A percentile compares a stretch with the other conserved stretches of the same genome.
phyloP scores from a whole-genome alignment of 2,329 filamentous ascomycete species.

The Intubia oerlemansii region DNA sequence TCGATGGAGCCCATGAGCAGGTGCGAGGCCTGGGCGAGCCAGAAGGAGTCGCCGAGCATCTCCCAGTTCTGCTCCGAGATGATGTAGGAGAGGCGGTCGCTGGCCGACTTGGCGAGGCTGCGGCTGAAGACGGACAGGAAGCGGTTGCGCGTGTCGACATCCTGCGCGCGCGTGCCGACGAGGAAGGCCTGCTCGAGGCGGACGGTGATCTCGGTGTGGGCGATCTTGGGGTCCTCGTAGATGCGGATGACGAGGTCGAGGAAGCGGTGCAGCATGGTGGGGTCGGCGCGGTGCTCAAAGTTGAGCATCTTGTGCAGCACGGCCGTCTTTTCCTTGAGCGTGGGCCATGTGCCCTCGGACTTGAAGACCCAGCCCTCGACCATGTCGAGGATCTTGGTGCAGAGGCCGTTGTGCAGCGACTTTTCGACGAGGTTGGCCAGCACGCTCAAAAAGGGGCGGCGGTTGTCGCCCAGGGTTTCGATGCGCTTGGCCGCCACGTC shows the following conservation, averaged over 20 bases:
- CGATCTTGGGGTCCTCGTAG: slow-evolving; percentile 93
- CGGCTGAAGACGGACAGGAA: slow-evolving; percentile 95
- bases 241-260: slow-evolving; percentile 91
- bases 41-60: slow-evolving; percentile 82
- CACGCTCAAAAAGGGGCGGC: slow-evolving; percentile 85
- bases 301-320: slow-evolving; percentile 98
- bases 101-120: slow-evolving; percentile 81
- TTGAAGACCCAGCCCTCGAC: slow-evolving; percentile 94
- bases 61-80: slow-evolving; percentile 93
- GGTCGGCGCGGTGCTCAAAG: slow-evolving; percentile 70
- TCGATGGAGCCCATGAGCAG: slow-evolving; percentile 82
- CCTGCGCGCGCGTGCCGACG: slow-evolving; percentile 77
- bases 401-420: slow-evolving; percentile 68
- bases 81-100: slow-evolving; percentile 72
- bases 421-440: slow-evolving; percentile 90
- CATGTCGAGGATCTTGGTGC: slow-evolving; percentile 81
- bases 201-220: slow-evolving; percentile 84
- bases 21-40: slow-evolving; percentile 88
- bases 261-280: slow-evolving; percentile 77
- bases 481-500: slow-evolving; percentile 83
- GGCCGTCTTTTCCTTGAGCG: slow-evolving; percentile 94
- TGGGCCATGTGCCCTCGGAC: slow-evolving; percentile 86
- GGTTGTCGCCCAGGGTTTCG: slow-evolving; percentile 75
- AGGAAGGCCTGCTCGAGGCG: slow-evolving; percentile 96
- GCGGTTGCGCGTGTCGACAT: slow-evolving; percentile 89